Base-by-base conservation (phyloP, 2,329 filamentous ascomycete species). In the Podosphaera xanthii region DNA sequence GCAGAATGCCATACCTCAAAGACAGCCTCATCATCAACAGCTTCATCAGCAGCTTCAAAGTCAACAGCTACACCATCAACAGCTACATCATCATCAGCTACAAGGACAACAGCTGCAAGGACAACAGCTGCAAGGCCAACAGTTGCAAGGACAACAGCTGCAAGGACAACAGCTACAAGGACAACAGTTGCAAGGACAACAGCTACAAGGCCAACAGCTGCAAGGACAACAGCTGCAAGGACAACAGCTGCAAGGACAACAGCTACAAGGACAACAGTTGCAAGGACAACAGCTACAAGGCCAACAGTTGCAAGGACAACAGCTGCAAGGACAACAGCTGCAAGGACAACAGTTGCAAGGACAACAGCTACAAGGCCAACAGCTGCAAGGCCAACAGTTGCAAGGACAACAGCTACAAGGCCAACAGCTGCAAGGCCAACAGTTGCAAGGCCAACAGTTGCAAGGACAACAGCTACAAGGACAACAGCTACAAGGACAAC, bases 31-130 rank as follows among this genome's bases (percentile, higher is more conserved):
- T 5, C 4, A 33, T 54, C 60, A 22, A 10, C 59, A 62, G 42
- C 22, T 5, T 52, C 22, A 56, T 42, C 52, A 61, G 6, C 40
- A 53, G 9, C 59, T 63, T 36, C 55, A 61, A 35, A 7, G 57
- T 22, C 22, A n/a, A n/a, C 38, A 58, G 4, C 62, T 60, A 38
- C 62, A 61, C 38, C 61, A 60, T n/a, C 62, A 62, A 31, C 61
- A 60, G 12, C 31, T 49, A n/a, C 62, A 63, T 14, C 59, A 62
- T 34, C 12, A n/a, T 1, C 42, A 7, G 35, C 46, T 30, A 14
- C 14, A 44, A 40, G 48, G 56, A 34, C 48, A 57, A 38, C 60
- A 58, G 5, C 38, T 42, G 8, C 33, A 22, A 8, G 31, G 38
- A 14, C 59, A 55, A 56, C 34, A 36, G 30, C 7, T 3, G 7